Conservation (phyloP, 2,329 filamentous ascomycete genomes). For the Trichoderma sp. region DNA sequence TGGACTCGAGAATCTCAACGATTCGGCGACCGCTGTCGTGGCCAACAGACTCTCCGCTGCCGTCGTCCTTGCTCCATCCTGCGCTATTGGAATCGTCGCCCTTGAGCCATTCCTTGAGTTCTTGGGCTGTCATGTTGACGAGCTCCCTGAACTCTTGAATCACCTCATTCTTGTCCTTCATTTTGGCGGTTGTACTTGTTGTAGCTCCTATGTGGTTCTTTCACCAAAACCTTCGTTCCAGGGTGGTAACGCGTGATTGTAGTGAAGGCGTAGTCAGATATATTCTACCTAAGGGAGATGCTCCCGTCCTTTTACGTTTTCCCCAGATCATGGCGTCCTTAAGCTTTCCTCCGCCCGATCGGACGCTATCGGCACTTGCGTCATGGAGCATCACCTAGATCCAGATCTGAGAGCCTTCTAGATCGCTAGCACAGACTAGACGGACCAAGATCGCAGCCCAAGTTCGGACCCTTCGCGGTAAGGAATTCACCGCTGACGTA, state of each 20-base stretch:
- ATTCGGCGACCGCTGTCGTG: slow-evolving; percentile 67
- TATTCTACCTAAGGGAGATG: not conserved
- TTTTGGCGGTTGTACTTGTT: no score
- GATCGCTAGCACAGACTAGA: slow-evolving; percentile 1
- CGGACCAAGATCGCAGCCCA: not conserved
- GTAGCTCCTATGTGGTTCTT: no score
- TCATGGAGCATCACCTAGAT: slow-evolving; percentile 23
- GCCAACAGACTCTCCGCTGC: slow-evolving; percentile 62
- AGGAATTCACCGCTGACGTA: slow-evolving; percentile 1
- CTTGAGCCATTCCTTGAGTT: slow-evolving; percentile 64
- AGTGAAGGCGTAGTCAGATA: no score
- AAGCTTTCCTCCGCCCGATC: not conserved
- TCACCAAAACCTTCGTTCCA: not conserved
- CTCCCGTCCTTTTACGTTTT: slow-evolving; percentile 11
- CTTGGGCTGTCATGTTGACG: slow-evolving; percentile 65
- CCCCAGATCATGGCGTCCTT: slow-evolving; percentile 3
- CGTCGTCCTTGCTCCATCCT: slow-evolving; percentile 62
- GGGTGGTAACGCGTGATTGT: not conserved
- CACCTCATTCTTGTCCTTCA: slow-evolving; percentile 37
- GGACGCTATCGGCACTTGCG: slow-evolving; percentile 26
- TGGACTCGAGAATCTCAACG: slow-evolving; percentile 63
- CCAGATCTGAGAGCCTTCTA: not conserved
- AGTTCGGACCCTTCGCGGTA: not conserved
- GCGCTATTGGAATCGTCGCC: slow-evolving; percentile 59
- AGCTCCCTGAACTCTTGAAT: slow-evolving; percentile 64